Conservation (phyloP, 1,284 basidiomycete genomes). For the Moesziomyces sp. region DNA sequence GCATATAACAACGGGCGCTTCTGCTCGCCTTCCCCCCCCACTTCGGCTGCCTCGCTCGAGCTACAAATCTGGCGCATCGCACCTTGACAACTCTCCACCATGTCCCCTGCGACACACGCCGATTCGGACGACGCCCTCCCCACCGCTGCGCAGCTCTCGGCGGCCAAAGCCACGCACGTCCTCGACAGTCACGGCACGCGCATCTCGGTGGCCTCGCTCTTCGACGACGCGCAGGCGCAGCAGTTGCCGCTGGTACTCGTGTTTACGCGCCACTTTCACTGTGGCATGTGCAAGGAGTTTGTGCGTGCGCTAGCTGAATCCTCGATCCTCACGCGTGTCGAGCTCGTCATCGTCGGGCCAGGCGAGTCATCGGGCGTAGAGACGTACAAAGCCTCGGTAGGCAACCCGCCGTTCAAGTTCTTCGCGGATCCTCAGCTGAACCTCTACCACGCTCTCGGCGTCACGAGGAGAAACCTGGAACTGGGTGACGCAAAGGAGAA, state of each 20-base stretch:
- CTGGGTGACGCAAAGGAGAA: slow-evolving; percentile 20
- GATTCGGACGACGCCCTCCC: slow-evolving; percentile 28
- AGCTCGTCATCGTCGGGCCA: slow-evolving; percentile 39
- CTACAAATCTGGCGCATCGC: too few relatives aligned
- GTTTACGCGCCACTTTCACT: slow-evolving; percentile 51
- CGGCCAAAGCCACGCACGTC: slow-evolving; percentile 23
- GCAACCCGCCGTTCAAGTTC: slow-evolving; percentile 26
- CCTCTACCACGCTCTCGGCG: slow-evolving; percentile 43
- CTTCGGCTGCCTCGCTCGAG: background rate
- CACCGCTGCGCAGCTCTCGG: slow-evolving; percentile 18
- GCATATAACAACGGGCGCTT: slow-evolving; percentile 1
- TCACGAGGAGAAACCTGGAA: slow-evolving; percentile 27
- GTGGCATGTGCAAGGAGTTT: slow-evolving; percentile 51
- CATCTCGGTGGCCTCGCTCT: slow-evolving; percentile 19
- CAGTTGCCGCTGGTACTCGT: slow-evolving; percentile 24
- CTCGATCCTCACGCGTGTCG: slow-evolving; percentile 13
- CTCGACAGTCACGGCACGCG: slow-evolving; percentile 11
- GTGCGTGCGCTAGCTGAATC: slow-evolving; percentile 24
- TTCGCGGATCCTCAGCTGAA: slow-evolving; percentile 35
- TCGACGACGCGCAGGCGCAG: slow-evolving; percentile 7
- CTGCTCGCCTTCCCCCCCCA: too few relatives aligned
- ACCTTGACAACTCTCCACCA: slow-evolving; percentile 4
- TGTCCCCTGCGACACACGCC: slow-evolving; percentile 10
- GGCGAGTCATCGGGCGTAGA: slow-evolving; percentile 23
- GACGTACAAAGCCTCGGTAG: slow-evolving; percentile 15